Evolutionary conservation across 2,329 filamentous ascomycete genomes (phyloP).

Genomic region (Neocucurbitaria cava): DNA sequence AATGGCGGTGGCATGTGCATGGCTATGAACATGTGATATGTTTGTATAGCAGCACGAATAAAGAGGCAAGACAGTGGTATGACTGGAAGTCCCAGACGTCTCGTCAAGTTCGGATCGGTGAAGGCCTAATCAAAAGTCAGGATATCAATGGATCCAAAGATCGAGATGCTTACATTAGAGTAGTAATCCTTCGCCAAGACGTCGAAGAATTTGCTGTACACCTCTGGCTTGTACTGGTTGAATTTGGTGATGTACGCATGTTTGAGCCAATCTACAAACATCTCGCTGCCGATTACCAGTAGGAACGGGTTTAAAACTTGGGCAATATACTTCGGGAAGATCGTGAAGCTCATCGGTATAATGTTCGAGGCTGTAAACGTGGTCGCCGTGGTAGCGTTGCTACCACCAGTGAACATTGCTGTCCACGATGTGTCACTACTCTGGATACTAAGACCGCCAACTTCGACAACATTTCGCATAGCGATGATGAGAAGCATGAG

Average conservation of each 20-base stretch:
- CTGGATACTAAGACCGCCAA: constrained; percentile 76
- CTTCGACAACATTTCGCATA: constrained; percentile 93
- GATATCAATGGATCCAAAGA: not conserved
- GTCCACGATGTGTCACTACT: constrained; percentile 40
- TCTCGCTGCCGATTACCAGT: constrained; percentile 93
- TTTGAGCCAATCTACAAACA: constrained; percentile 96
- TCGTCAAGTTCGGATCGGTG: constrained; percentile 85
- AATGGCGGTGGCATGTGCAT: constrained; percentile 81
- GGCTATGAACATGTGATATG: constrained; percentile 97
- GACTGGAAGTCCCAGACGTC: constrained; percentile 86
- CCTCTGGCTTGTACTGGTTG: constrained; percentile 91
- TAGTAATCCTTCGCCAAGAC: constrained; percentile 98
- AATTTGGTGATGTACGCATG: constrained; percentile 99
- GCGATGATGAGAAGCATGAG: constrained; percentile 97
- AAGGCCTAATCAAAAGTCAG: constrained; percentile 70
- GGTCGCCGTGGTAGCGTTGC: constrained; percentile 59
- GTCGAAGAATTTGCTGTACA: constrained; percentile 90
- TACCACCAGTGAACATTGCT: constrained; percentile 31
- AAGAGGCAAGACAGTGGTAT: constrained; percentile 94
- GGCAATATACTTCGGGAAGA: constrained; percentile 84
- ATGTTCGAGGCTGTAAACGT: constrained; percentile 73
- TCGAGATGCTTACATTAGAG: constrained; percentile 71
- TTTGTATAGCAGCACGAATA: constrained; percentile 91
- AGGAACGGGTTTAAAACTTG: constrained; percentile 93
- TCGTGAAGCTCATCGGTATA: constrained; percentile 87